Evolutionary conservation across 2,329 filamentous ascomycete genomes (phyloP).

Genomic region (Fusarium sp.): DNA sequence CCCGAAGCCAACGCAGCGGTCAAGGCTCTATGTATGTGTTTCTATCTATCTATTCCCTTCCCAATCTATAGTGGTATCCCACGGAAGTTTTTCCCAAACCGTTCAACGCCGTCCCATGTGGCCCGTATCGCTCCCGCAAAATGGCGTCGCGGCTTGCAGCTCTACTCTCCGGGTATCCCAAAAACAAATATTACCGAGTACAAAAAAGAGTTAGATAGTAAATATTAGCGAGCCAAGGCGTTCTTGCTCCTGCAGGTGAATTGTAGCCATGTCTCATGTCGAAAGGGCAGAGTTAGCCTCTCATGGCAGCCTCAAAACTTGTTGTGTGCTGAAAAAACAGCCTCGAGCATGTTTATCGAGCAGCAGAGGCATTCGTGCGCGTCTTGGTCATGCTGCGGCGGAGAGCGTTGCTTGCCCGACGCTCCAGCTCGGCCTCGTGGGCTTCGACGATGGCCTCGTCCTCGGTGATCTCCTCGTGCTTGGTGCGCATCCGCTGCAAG

Average conservation of each 20-base stretch:
- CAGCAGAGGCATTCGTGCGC: slow-evolving; percentile 9
- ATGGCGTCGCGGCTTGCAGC: not conserved
- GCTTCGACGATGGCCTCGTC: slow-evolving; percentile 48
- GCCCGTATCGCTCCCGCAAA: not conserved
- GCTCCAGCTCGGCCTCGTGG: slow-evolving; percentile 46
- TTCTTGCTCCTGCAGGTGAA: not conserved
- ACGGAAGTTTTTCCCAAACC: slow-evolving; percentile 9
- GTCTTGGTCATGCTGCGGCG: slow-evolving; percentile 39
- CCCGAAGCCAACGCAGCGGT: not conserved
- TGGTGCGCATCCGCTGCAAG: slow-evolving; percentile 62
- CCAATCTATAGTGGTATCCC: slow-evolving; percentile 10
- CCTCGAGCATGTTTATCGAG: not conserved
- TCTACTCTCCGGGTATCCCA: not conserved
- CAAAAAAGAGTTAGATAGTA: not conserved
- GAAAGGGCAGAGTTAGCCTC: not conserved
- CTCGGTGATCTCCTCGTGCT: slow-evolving; percentile 50
- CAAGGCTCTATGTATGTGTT: not conserved
- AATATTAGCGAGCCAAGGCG: too few relatives aligned
- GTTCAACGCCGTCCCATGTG: slow-evolving; percentile 12
- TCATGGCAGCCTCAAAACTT: not conserved
- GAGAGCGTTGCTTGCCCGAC: slow-evolving; percentile 43
- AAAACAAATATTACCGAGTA: not conserved
- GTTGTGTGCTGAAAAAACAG: not conserved
- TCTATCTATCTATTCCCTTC: not conserved
- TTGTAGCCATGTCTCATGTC: not conserved